Conservation (phyloP, 2,329 filamentous ascomycete species). For the Aureobasidium lini region DNA sequence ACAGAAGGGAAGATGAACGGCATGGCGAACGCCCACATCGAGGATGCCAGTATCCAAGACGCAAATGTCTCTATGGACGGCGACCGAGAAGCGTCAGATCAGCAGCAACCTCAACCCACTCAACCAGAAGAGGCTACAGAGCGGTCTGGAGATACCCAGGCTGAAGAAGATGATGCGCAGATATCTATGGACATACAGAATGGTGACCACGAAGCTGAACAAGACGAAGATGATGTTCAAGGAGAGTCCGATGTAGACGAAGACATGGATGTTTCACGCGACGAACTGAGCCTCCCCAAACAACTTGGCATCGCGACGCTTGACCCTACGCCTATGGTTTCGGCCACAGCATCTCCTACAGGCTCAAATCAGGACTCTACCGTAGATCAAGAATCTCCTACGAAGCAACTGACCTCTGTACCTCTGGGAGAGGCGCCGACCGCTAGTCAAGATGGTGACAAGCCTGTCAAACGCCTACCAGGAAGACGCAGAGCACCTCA, state of each 20-base stretch:
- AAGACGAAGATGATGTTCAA: background rate
- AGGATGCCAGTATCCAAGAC: slow-evolving; percentile 9
- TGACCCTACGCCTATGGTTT: slow-evolving; percentile 4
- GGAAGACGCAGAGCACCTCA: slow-evolving; percentile 42
- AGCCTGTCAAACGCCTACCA: slow-evolving; percentile 13
- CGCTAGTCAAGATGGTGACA: slow-evolving; percentile 10
- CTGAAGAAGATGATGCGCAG: slow-evolving; percentile 13
- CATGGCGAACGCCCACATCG: background rate
- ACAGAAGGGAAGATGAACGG: background rate
- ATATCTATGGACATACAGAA: slow-evolving; percentile 16
- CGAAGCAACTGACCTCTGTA: background rate
- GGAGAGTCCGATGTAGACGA: background rate
- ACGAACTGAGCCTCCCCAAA: background rate
- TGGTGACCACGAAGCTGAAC: slow-evolving; percentile 19
- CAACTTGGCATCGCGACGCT: slow-evolving; percentile 1
- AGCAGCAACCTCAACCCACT: slow-evolving; percentile 9
- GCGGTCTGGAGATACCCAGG: slow-evolving; percentile 14
- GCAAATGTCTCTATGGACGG: background rate
- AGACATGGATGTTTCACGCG: background rate
- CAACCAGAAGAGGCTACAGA: slow-evolving; percentile 13
- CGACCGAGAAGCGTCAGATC: slow-evolving; percentile 15
- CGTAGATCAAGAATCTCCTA: slow-evolving; percentile 9
- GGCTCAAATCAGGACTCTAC: slow-evolving; percentile 4
- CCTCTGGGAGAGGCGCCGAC: background rate
- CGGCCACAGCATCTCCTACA: slow-evolving; percentile 5